These are phyloP conservation scores for Aspergillus eucalypticola DNA, from an alignment of 2,329 filamentous ascomycete species.

Conservation along the genomic window DNA sequence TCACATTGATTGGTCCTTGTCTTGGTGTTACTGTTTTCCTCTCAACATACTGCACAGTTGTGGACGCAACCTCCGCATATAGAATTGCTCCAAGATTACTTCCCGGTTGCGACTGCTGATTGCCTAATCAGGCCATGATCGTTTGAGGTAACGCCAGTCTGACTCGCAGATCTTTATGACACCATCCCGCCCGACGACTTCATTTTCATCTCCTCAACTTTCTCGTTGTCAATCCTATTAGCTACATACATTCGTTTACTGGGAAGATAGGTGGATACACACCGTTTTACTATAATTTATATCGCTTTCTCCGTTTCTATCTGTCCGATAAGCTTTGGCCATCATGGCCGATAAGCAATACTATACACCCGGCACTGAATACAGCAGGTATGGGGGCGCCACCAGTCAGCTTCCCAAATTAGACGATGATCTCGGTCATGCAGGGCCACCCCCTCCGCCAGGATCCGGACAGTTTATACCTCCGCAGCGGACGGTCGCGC, in stretches of 20 bases:
- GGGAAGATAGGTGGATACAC: neutral
- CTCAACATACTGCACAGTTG: neutral
- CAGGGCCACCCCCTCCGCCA: slow-evolving; percentile 16
- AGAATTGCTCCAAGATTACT: neutral
- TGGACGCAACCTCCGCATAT: neutral
- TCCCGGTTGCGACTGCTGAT: neutral
- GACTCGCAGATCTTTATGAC: slow-evolving; percentile 15
- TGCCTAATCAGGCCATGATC: slow-evolving; percentile 19
- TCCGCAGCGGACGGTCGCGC: slow-evolving; percentile 8
- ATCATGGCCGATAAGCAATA: neutral
- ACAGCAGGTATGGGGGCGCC: slow-evolving; percentile 24
- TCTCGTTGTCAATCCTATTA: neutral
- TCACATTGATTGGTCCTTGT: too few relatives aligned
- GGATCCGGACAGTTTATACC: slow-evolving; percentile 8
- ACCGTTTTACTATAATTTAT: neutral
- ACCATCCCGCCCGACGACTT: slow-evolving; percentile 6
- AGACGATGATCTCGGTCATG: slow-evolving; percentile 20
- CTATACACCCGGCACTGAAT: slow-evolving; percentile 20
- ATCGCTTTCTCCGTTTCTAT: too few relatives aligned
- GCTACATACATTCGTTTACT: neutral
- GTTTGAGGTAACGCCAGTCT: slow-evolving; percentile 4
- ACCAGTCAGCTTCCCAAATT: slow-evolving; percentile 21
- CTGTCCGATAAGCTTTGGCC: neutral
- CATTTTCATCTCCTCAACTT: neutral
- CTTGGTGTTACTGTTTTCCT: neutral